Percentiles rank a stretch among this genome's conserved stretches.
Evolutionary conservation across 2,329 filamentous ascomycete genomes (phyloP).

Genomic region (Curvularia lunata): DNA sequence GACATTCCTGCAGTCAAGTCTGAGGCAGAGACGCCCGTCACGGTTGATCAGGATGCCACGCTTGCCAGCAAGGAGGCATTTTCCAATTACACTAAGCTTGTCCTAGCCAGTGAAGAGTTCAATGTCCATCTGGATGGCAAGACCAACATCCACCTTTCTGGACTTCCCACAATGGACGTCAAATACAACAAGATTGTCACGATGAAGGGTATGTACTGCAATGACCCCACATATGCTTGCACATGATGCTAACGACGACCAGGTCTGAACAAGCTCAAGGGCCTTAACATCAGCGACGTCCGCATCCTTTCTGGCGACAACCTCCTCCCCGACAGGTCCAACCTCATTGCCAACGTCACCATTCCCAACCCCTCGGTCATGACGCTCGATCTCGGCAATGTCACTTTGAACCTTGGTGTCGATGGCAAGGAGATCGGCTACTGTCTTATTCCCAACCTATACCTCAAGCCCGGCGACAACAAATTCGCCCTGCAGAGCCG

Average conservation of each 20-base stretch:
- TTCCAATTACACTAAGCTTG: constrained; percentile 56
- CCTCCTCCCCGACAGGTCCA: constrained; percentile 56
- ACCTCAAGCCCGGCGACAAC: constrained; percentile 65
- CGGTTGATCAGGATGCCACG: constrained; percentile 54
- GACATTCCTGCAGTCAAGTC: constrained; percentile 55
- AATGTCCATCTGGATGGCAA: constrained; percentile 52
- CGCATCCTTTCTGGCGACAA: constrained; percentile 53
- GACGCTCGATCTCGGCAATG: constrained; percentile 71
- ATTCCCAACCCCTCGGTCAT: constrained; percentile 70
- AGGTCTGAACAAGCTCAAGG: constrained; percentile 65
- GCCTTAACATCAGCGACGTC: constrained; percentile 60
- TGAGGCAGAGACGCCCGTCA: constrained; percentile 51
- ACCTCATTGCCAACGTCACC: constrained; percentile 65
- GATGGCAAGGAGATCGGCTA: constrained; percentile 61
- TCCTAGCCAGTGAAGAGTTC: constrained; percentile 58
- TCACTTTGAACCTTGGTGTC: constrained; percentile 66
- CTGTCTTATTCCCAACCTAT: constrained; percentile 64
- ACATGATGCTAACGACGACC: constrained; percentile 1
- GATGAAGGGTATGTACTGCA: constrained; percentile 58
- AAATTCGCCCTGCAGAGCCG: constrained; percentile 61
- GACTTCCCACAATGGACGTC: constrained; percentile 58
- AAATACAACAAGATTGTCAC: constrained; percentile 63
- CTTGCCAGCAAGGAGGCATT: constrained; percentile 57
- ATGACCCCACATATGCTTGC: background rate
- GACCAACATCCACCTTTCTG: constrained; percentile 55